Conservation (phyloP, 768 basidiomycete species). For the Collybia nuda region DNA sequence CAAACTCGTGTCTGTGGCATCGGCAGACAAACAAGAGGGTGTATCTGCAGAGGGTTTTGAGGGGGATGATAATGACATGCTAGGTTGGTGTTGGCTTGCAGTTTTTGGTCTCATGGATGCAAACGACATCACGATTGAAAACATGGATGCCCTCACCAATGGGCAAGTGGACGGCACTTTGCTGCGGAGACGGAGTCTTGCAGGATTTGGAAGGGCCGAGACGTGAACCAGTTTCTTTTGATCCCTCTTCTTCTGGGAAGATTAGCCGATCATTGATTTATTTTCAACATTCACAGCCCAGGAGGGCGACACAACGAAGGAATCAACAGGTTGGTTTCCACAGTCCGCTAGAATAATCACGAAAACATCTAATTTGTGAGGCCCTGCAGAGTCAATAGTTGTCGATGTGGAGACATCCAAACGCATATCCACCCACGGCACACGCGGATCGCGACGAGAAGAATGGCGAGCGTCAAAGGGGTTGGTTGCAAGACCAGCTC, state of each 20-base stretch:
- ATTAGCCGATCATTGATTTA: constrained; percentile 39
- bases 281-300: constrained; percentile 33
- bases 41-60: constrained; percentile 28
- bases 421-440: constrained; percentile 79
- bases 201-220: constrained; percentile 10
- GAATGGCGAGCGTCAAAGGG: constrained; percentile 85
- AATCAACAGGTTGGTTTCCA: constrained; percentile 31
- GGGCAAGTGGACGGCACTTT: constrained; percentile 10
- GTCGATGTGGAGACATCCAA: constrained; percentile 42
- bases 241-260: constrained; percentile 23
- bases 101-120: constrained; percentile 60
- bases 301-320: constrained; percentile 20
- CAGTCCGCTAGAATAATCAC: constrained; percentile 13
- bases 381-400: constrained; percentile 48
- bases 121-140: constrained; percentile 51
- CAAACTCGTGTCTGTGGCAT: constrained; percentile 55
- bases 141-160: constrained; percentile 35
- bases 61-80: constrained; percentile 35
- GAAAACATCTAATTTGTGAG: not conserved
- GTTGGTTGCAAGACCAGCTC: constrained; percentile 47
- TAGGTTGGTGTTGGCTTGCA: constrained; percentile 72
- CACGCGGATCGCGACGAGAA: constrained; percentile 74
- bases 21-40: constrained; percentile 37
- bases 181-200: constrained; percentile 1
- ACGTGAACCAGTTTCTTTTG: constrained; percentile 31